These are phyloP conservation scores for Trichoderma sp. DNA, from an alignment of 2,329 filamentous ascomycete genomes.

Conservation along the genomic window DNA sequence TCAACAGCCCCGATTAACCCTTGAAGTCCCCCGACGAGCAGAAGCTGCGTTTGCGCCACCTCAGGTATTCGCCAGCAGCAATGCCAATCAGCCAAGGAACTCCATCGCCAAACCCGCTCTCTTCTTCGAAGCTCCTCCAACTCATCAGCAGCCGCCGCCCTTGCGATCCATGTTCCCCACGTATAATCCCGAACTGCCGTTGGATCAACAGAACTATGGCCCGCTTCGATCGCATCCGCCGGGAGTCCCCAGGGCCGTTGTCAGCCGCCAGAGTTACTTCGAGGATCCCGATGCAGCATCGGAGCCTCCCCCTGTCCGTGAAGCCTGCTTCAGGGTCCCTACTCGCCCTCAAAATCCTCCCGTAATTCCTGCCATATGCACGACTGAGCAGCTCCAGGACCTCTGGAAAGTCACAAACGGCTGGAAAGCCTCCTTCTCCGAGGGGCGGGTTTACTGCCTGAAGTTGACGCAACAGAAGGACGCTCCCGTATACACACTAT, in stretches of 20 bases:
- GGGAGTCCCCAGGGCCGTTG: slow-evolving; percentile 63
- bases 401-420: slow-evolving; percentile 73
- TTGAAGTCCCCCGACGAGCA: slow-evolving; percentile 50
- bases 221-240: slow-evolving; percentile 67
- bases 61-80: slow-evolving; percentile 52
- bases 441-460: slow-evolving; percentile 63
- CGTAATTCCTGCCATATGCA: slow-evolving; percentile 53
- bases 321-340: slow-evolving; percentile 37
- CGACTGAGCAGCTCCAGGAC: slow-evolving; percentile 63
- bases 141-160: slow-evolving; percentile 40
- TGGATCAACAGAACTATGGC: slow-evolving; percentile 70
- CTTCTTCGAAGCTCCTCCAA: slow-evolving; percentile 41
- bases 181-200: slow-evolving; percentile 68
- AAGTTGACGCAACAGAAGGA: slow-evolving; percentile 59
- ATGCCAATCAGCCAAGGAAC: slow-evolving; percentile 54
- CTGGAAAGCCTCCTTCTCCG: slow-evolving; percentile 63
- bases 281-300: slow-evolving; percentile 32
- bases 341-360: slow-evolving; percentile 46
- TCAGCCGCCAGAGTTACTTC: slow-evolving; percentile 65
- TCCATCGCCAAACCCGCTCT: slow-evolving; percentile 60
- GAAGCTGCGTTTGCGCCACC: slow-evolving; percentile 57
- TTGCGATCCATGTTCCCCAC: slow-evolving; percentile 75
- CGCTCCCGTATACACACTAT: slow-evolving; percentile 67
- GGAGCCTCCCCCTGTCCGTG: slow-evolving; percentile 29
- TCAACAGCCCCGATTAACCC: slow-evolving; percentile 47